Percentiles rank a stretch among this genome's conserved stretches.
phyloP scores from a whole-genome alignment of 2,329 filamentous ascomycete genomes.

The Aspergillus phoenicis region DNA sequence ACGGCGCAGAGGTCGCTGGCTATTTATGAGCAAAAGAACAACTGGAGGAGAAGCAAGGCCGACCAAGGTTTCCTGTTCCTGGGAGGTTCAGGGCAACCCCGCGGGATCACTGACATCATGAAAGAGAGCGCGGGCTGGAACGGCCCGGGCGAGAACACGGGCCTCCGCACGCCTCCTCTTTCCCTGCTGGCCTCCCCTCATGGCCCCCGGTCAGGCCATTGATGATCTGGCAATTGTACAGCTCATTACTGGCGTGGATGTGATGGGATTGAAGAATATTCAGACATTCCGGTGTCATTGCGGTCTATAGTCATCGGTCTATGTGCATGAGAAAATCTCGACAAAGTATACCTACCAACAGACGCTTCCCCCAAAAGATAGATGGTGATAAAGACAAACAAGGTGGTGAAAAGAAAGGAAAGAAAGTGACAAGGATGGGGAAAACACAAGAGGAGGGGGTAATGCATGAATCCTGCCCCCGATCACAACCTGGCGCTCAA shows the following conservation, averaged over 20 bases:
- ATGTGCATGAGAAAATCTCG: constrained; percentile 17
- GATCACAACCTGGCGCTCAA: constrained; percentile 24
- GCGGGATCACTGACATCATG: constrained; percentile 27
- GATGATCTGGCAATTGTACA: not conserved
- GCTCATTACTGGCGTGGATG: not conserved
- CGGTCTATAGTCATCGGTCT: constrained; percentile 19
- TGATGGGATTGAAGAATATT: not conserved
- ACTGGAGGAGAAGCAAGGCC: not conserved
- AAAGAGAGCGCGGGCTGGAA: constrained; percentile 9
- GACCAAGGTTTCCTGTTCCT: constrained; percentile 21
- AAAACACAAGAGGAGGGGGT: constrained; percentile 4
- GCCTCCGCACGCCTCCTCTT: constrained; percentile 9
- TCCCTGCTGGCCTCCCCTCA: not conserved
- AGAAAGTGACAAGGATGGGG: constrained; percentile 1
- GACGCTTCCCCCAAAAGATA: constrained; percentile 2
- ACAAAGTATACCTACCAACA: constrained; percentile 12
- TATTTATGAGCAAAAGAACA: constrained; percentile 5
- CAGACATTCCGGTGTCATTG: constrained; percentile 6
- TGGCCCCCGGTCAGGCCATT: not conserved
- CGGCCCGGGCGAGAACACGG: constrained; percentile 4
- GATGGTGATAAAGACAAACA: not conserved
- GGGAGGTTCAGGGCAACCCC: constrained; percentile 18
- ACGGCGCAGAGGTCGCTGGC: not conserved
- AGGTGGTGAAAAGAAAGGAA: not conserved
- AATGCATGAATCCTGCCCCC: constrained; percentile 2